Percentiles rank a stretch among this genome's conserved stretches.
These are phyloP conservation scores for Xerocomus nothofagi DNA, from an alignment of 1,284 basidiomycete genomes.

Conservation along the genomic window DNA sequence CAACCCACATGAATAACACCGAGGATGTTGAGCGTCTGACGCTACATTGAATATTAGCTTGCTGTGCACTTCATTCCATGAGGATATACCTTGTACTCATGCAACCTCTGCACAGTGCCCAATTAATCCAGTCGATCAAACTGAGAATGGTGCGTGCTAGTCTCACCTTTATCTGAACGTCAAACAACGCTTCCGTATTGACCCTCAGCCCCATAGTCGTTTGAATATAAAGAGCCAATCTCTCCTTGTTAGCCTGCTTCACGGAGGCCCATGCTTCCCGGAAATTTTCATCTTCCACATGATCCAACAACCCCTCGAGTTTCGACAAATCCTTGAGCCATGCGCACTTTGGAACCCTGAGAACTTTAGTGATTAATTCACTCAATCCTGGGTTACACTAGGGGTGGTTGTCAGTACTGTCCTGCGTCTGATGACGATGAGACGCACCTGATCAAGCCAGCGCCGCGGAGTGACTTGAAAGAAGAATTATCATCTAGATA, in stretches of 20 bases:
- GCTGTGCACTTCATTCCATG: background rate
- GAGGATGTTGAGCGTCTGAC: conserved; percentile 83
- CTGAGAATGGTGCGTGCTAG: background rate
- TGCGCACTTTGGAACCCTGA: conserved; percentile 67
- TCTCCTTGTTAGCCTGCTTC: conserved; percentile 86
- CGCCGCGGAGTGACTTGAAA: conserved; percentile 73
- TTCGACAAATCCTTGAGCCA: conserved; percentile 83
- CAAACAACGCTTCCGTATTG: conserved; percentile 83
- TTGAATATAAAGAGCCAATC: conserved; percentile 78
- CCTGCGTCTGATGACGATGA: background rate
- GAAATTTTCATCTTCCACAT: conserved; percentile 73
- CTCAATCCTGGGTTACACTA: conserved; percentile 88
- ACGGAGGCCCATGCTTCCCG: conserved; percentile 77
- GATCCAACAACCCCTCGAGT: conserved; percentile 66
- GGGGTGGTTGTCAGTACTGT: conserved; percentile 3
- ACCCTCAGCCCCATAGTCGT: conserved; percentile 71
- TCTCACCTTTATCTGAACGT: conserved; percentile 85
- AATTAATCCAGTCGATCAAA: background rate
- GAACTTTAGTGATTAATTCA: conserved; percentile 77
- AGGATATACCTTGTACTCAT: conserved; percentile 77
- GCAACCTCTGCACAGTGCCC: conserved; percentile 53
- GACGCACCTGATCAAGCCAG: conserved; percentile 77
- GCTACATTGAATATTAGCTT: conserved; percentile 40
- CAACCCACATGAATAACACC: conserved; percentile 77
- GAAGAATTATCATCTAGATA: conserved; percentile 3